phyloP scores from a whole-genome alignment of 495 filamentous ascomycete species.

The Collariella sp. region DNA sequence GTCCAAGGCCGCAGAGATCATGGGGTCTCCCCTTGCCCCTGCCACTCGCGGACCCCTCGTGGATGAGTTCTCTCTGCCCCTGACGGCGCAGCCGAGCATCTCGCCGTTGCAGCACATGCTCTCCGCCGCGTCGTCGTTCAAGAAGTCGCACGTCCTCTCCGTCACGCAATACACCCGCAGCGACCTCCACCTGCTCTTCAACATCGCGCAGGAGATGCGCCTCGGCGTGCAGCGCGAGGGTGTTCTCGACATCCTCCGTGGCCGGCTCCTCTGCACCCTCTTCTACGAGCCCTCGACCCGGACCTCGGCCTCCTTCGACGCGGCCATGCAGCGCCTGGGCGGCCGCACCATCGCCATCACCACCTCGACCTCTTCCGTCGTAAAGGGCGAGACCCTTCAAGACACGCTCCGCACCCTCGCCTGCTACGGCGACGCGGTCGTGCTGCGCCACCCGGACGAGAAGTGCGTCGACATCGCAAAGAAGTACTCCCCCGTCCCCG shows the following conservation, averaged over 20 bases:
- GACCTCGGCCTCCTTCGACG: constrained; percentile 92
- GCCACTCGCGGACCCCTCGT: constrained; percentile 15
- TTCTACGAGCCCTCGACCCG: constrained; percentile 98
- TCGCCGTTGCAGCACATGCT: constrained; percentile 58
- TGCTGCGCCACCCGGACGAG: constrained; percentile 84
- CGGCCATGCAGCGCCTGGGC: constrained; percentile 95
- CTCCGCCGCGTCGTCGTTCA: constrained; percentile 67
- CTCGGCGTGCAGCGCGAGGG: constrained; percentile 85
- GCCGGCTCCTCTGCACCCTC: constrained; percentile 76
- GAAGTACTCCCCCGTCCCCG: constrained; percentile 77
- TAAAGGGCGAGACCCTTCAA: constrained; percentile 89
- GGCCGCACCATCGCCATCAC: constrained; percentile 71
- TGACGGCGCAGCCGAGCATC: constrained; percentile 32
- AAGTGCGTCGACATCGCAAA: constrained; percentile 67
- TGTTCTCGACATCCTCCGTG: constrained; percentile 76
- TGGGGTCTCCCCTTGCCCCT: constrained; percentile 8
- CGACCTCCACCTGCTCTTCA: constrained; percentile 88
- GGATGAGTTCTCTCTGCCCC: constrained; percentile 47
- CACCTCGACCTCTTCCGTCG: constrained; percentile 70
- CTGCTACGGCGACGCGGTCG: constrained; percentile 88
- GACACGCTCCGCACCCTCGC: constrained; percentile 89
- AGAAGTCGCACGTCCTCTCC: constrained; percentile 75
- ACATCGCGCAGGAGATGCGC: constrained; percentile 93
- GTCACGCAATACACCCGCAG: constrained; percentile 79
- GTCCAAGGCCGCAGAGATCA: constrained; percentile 19